Percentiles rank a stretch among this genome's conserved stretches.
phyloP scores from a whole-genome alignment of 352 stramenopile genomes.

The Globisporangium abappressorium region DNA sequence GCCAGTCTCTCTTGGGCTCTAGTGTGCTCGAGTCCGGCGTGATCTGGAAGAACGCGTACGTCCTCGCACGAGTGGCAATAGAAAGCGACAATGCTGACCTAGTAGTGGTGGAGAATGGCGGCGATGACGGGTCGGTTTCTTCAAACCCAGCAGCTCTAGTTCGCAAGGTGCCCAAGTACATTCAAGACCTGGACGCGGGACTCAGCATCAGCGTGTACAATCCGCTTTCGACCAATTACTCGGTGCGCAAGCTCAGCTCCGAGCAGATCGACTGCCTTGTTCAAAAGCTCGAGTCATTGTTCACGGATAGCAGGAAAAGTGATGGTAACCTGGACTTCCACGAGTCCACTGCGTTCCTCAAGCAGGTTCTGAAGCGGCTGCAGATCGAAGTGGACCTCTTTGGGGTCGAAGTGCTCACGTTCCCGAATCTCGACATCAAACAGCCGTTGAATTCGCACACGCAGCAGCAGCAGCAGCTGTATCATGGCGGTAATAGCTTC shows the following conservation, averaged over 20 bases:
- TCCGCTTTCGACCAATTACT: conserved; percentile 10
- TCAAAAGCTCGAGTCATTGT: neutral
- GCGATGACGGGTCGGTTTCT: neutral
- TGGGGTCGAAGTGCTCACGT: conserved; percentile 49
- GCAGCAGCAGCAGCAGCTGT: conserved; percentile 6
- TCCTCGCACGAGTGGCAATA: conserved; percentile 35
- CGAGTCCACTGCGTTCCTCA: conserved; percentile 25
- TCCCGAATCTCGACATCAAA: conserved; percentile 37
- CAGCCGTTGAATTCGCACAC: conserved; percentile 16
- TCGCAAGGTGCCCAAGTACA: conserved; percentile 7
- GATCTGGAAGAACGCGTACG: conserved; percentile 52
- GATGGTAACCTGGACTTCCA: neutral
- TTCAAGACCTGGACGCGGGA: conserved; percentile 7
- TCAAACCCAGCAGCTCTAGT: neutral
- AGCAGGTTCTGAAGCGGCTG: conserved; percentile 33
- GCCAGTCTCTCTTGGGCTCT: neutral
- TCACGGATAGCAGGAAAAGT: neutral
- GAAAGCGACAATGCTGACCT: neutral
- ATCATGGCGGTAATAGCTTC: neutral
- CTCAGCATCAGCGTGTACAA: conserved; percentile 16
- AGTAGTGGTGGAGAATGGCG: conserved; percentile 10
- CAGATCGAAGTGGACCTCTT: conserved; percentile 58
- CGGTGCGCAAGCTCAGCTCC: conserved; percentile 11
- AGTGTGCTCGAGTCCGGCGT: conserved; percentile 44
- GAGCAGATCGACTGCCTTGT: conserved; percentile 9